A percentile compares a stretch with the other conserved stretches of the same genome.
These are phyloP conservation scores for Canna indica DNA, from an alignment of 176 grass and related monocot species.

Conservation along the genomic window DNA sequence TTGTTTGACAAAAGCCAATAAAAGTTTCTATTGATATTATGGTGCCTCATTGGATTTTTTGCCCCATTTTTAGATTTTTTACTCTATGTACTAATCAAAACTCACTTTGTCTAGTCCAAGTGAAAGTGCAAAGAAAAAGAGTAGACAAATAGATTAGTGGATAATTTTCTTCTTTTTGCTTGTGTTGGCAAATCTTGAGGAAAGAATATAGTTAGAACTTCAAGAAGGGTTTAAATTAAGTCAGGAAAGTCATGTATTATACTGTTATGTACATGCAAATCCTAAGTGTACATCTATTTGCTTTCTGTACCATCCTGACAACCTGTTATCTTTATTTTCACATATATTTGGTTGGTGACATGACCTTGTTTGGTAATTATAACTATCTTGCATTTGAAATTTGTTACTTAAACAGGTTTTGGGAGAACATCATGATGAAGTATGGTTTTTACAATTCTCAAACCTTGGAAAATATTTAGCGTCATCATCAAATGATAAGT, in stretches of 20 bases:
- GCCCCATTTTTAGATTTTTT: background rate
- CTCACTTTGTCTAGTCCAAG: background rate
- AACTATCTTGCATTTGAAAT: background rate
- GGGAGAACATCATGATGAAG: conserved; percentile 60
- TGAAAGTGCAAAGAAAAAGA: background rate
- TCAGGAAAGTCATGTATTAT: background rate
- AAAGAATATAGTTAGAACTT: background rate
- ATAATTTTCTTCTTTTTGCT: background rate
- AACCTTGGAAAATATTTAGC: conserved; percentile 79
- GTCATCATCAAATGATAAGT: conserved; percentile 69
- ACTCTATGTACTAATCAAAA: background rate
- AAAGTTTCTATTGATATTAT: too few relatives aligned
- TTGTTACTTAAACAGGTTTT: conserved; percentile 41
- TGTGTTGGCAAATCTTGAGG: background rate
- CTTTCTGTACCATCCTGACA: background rate
- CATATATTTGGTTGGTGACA: background rate
- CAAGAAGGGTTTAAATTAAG: background rate
- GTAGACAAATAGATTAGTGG: background rate
- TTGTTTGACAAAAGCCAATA: too few relatives aligned
- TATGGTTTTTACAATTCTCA: conserved; percentile 95
- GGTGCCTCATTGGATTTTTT: background rate
- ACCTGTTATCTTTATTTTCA: background rate
- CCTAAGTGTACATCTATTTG: background rate
- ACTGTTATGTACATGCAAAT: background rate
- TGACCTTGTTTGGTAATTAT: background rate